A percentile compares a stretch with the other conserved stretches of the same genome.
These are phyloP conservation scores for Calonectria pseudoreteaudii DNA, from an alignment of 2,329 filamentous ascomycete genomes.

Conservation along the genomic window DNA sequence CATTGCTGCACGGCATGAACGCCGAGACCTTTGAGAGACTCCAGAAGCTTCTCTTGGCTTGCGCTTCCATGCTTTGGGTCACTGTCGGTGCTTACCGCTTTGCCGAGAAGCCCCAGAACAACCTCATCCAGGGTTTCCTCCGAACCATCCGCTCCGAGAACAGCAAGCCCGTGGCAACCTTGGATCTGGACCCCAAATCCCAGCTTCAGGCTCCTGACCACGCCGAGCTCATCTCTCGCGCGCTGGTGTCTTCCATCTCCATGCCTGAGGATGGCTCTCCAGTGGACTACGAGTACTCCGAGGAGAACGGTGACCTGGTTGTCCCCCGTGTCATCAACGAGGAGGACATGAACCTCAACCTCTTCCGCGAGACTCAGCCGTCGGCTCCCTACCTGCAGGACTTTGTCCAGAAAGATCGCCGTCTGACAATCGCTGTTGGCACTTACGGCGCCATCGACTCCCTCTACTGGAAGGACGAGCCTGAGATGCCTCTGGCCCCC, in stretches of 20 bases:
- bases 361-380: conserved; percentile 42
- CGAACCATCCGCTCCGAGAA: conserved; percentile 61
- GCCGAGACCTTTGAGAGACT: conserved; percentile 51
- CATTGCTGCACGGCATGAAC: conserved; percentile 55
- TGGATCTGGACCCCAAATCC: conserved; percentile 57
- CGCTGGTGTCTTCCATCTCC: conserved; percentile 36
- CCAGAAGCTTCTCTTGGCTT: conserved; percentile 49
- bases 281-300: conserved; percentile 45
- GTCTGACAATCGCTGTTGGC: conserved; percentile 53
- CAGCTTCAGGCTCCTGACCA: conserved; percentile 43
- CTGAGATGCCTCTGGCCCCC: conserved; percentile 42
- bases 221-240: conserved; percentile 48
- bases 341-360: conserved; percentile 39
- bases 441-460: conserved; percentile 53
- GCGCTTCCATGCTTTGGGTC: conserved; percentile 54
- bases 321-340: conserved; percentile 46
- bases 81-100: conserved; percentile 53
- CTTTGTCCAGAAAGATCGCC: conserved; percentile 52
- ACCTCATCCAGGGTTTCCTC: conserved; percentile 59
- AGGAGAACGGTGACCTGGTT: conserved; percentile 41
- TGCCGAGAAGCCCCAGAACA: conserved; percentile 52
- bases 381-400: conserved; percentile 45
- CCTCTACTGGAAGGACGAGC: conserved; percentile 54
- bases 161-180: conserved; percentile 55
- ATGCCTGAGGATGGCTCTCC: conserved; percentile 32